A percentile compares a stretch with the other conserved stretches of the same genome.
Evolutionary conservation across 2,329 filamentous ascomycete genomes (phyloP).

Genomic region (Aureobasidium subglaciale): DNA sequence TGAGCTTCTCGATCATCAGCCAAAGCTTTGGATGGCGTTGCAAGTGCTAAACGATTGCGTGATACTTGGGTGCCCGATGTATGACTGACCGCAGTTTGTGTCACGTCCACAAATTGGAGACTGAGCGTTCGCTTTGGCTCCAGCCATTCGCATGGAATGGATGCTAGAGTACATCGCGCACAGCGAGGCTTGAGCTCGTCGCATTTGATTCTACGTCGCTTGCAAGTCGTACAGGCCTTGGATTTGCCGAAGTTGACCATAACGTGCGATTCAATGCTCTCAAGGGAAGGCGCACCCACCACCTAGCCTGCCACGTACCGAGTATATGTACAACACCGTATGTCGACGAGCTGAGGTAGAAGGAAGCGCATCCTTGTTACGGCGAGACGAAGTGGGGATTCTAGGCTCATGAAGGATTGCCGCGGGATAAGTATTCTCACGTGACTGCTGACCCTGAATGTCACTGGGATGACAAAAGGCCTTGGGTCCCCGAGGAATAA

Average conservation of each 20-base stretch:
- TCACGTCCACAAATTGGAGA: neutral
- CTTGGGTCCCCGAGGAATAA: no score
- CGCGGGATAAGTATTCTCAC: no score
- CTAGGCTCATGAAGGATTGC: no score
- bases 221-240: neutral
- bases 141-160: neutral
- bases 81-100: neutral
- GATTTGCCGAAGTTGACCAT: neutral
- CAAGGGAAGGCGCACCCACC: no score
- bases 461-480: no score
- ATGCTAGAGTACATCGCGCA: neutral
- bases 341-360: no score
- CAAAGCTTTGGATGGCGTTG: neutral
- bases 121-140: neutral
- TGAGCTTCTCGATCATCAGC: neutral
- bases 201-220: slow-evolving; percentile 1
- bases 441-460: no score
- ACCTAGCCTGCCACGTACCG: no score
- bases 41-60: neutral
- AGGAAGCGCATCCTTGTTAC: no score
- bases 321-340: no score
- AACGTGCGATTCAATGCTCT: neutral
- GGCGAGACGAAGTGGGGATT: no score
- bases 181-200: neutral
- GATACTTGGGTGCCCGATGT: neutral